These are phyloP conservation scores for Chlorella sorokiniana DNA, from an alignment of 139 green algal species.

Conservation along the genomic window DNA sequence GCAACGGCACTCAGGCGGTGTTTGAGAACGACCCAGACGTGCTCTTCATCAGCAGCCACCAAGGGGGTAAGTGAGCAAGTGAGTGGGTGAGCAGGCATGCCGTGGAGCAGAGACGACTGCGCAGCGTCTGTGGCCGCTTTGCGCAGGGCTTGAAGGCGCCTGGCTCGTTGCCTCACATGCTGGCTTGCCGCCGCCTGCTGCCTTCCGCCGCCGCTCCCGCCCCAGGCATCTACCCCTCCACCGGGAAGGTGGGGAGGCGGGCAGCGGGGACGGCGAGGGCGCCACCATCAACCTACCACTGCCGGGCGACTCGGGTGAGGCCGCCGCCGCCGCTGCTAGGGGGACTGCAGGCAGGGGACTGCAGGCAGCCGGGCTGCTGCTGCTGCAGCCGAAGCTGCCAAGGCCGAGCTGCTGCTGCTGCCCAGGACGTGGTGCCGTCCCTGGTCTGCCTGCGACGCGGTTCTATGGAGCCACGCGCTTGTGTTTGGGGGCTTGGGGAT, in stretches of 20 bases:
- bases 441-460: too few species aligned
- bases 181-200: too few species aligned
- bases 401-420: too few species aligned
- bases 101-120: background rate
- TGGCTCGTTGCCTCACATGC: background rate
- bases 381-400: background rate
- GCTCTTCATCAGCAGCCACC: slow-evolving; percentile 88
- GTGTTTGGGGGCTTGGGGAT: too few species aligned
- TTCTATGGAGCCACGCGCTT: too few species aligned
- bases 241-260: slow-evolving; percentile 75
- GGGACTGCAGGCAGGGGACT: background rate
- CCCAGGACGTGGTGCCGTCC: too few species aligned
- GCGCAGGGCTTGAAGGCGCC: too few species aligned
- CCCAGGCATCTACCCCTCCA: slow-evolving; percentile 40
- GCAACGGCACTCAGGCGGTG: slow-evolving; percentile 82
- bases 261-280: slow-evolving; percentile 69
- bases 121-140: too few species aligned
- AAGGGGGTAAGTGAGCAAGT: slow-evolving; percentile 39
- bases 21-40: slow-evolving; percentile 81
- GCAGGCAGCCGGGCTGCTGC: background rate
- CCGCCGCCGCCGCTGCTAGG: too few species aligned
- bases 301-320: slow-evolving; percentile 52
- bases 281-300: slow-evolving; percentile 84
- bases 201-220: background rate
- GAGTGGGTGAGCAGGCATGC: background rate